Percentiles rank a stretch among this genome's conserved stretches.
phyloP scores from a whole-genome alignment of 106 monocot species.

The Acanthochlamys bracteata region DNA sequence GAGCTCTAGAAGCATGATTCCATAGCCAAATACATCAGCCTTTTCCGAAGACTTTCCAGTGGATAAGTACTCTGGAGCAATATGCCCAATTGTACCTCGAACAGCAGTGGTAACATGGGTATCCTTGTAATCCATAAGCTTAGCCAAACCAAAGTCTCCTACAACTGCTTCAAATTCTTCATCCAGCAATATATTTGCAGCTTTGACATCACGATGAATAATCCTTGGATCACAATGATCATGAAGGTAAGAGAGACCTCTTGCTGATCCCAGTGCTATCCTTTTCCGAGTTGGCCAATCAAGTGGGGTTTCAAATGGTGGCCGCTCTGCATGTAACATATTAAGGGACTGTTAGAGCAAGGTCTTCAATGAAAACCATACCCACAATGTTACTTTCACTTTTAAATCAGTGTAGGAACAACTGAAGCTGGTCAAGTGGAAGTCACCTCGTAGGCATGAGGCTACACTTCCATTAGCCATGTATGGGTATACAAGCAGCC shows the following conservation, averaged over 20 bases:
- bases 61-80: conserved; percentile 91
- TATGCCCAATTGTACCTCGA: conserved; percentile 92
- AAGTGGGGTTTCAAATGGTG: conserved; percentile 61
- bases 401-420: background rate
- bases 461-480: conserved; percentile 83
- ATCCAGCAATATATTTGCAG: conserved; percentile 91
- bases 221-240: conserved; percentile 99
- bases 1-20: conserved; percentile 94
- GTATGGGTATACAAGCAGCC: conserved; percentile 71
- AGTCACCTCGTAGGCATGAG: conserved; percentile 62
- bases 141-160: conserved; percentile 94
- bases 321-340: conserved; percentile 34
- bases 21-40: conserved; percentile 97
- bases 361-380: background rate
- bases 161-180: conserved; percentile 98
- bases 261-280: conserved; percentile 86
- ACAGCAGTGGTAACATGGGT: conserved; percentile 97
- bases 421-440: background rate
- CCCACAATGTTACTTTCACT: background rate
- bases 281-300: conserved; percentile 63
- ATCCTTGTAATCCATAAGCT: conserved; percentile 98
- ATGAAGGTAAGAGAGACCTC: conserved; percentile 85
- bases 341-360: background rate
- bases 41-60: conserved; percentile 98
- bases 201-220: conserved; percentile 98